These are phyloP conservation scores for Yamadazyma takamatsuzukensis DNA, from an alignment of 805 yeast species.

Conservation along the genomic window DNA sequence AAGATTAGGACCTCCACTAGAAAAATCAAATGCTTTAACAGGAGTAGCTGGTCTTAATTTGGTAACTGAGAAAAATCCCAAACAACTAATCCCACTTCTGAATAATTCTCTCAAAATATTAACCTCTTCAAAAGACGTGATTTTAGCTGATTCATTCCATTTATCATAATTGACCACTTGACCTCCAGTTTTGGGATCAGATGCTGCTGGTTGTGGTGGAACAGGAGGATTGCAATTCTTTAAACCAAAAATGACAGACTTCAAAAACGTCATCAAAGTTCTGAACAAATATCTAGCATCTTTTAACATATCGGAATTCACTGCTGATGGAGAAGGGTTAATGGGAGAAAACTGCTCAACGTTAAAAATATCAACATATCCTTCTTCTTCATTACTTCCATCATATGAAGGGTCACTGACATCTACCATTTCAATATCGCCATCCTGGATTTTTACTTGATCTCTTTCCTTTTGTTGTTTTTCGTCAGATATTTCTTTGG, in stretches of 20 bases:
- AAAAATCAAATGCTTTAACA: constrained; percentile 48
- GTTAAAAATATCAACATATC: constrained; percentile 26
- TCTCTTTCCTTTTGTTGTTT: constrained; percentile 3
- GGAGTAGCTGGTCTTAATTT: constrained; percentile 42
- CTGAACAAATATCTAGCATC: constrained; percentile 87
- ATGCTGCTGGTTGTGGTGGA: constrained; percentile 40
- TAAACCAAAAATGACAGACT: constrained; percentile 84
- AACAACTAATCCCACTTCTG: constrained; percentile 79
- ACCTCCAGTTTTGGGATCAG: constrained; percentile 44
- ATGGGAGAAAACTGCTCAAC: constrained; percentile 53
- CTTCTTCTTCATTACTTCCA: constrained; percentile 8
- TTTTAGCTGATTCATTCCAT: constrained; percentile 86
- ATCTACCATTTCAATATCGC: constrained; percentile 18
- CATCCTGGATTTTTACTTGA: constrained; percentile 7
- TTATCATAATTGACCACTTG: constrained; percentile 40
- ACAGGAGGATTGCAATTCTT: constrained; percentile 84
- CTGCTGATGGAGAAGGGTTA: constrained; percentile 40
- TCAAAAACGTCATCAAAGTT: constrained; percentile 83
- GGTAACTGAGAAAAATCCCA: constrained; percentile 65
- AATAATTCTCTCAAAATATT: constrained; percentile 71
- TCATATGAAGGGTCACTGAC: constrained; percentile 23
- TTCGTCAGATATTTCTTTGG: constrained; percentile 1
- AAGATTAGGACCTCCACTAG: constrained; percentile 73
- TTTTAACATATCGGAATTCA: constrained; percentile 64
- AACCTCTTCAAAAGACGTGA: constrained; percentile 81